A percentile compares a stretch with the other conserved stretches of the same genome.
phyloP scores from a whole-genome alignment of 2,329 filamentous ascomycete species.

The Cercospora janseana region DNA sequence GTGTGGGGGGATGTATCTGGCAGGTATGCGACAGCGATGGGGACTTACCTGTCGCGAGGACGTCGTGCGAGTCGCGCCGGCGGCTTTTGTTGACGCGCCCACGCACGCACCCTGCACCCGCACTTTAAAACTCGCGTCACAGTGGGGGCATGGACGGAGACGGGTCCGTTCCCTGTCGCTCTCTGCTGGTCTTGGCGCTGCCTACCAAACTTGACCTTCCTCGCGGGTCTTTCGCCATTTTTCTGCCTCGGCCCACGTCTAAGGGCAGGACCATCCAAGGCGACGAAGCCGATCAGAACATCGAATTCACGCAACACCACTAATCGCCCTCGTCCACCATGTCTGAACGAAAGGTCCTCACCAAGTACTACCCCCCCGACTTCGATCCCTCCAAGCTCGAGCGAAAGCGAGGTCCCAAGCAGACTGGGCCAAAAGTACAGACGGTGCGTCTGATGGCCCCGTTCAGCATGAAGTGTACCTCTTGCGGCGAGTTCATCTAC shows the following conservation, averaged over 20 bases:
- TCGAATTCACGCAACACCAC: not conserved
- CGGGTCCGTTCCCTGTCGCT: not conserved
- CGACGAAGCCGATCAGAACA: not conserved
- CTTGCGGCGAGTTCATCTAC: constrained; percentile 79
- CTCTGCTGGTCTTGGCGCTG: not conserved
- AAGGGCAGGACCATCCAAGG: not conserved
- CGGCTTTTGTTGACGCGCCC: constrained; percentile 9
- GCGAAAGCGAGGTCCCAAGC: constrained; percentile 63
- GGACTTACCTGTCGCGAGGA: constrained; percentile 16
- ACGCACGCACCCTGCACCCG: not conserved
- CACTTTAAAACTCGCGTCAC: constrained; percentile 2
- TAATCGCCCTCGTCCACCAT: constrained; percentile 47
- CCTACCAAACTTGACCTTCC: constrained; percentile 7
- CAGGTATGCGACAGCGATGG: not conserved
- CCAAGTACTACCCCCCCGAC: constrained; percentile 67
- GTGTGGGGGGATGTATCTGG: constrained; percentile 10
- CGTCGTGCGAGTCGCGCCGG: constrained; percentile 1
- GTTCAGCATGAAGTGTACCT: constrained; percentile 73
- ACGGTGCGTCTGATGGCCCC: constrained; percentile 89
- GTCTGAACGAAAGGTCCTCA: constrained; percentile 82
- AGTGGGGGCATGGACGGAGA: not conserved
- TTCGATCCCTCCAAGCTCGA: constrained; percentile 85
- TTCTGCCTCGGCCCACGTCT: too few relatives aligned
- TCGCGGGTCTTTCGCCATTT: too few relatives aligned
- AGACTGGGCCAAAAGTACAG: constrained; percentile 74